Percentiles rank a stretch among this genome's conserved stretches.
Evolutionary conservation across 2,329 filamentous ascomycete genomes (phyloP).

Genomic region (Xylaria sp.): DNA sequence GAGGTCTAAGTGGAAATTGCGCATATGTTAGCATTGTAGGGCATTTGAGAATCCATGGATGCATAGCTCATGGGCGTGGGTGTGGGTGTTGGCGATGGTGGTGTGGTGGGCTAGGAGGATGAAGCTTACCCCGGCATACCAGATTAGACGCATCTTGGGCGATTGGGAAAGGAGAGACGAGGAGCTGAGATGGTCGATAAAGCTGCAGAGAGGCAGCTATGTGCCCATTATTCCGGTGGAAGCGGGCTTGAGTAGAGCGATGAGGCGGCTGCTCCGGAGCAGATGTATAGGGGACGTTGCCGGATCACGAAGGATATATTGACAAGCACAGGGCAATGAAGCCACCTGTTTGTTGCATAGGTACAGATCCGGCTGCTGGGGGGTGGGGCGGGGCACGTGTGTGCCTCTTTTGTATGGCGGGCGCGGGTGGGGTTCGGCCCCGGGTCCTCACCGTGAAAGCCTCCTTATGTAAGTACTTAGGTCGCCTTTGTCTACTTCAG

Average conservation of each 20-base stretch:
- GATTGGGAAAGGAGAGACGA: conserved; percentile 18
- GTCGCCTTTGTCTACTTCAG: no score
- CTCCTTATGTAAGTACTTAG: no score
- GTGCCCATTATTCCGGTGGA: conserved; percentile 45
- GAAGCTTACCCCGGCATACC: conserved; percentile 64
- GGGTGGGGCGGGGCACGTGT: no score
- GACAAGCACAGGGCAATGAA: conserved; percentile 14
- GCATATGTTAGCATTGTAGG: not conserved
- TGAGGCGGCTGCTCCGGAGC: conserved; percentile 11
- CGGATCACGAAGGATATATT: not conserved
- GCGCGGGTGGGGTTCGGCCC: not conserved
- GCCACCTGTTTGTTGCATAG: conserved; percentile 24
- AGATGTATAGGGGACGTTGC: conserved; percentile 6
- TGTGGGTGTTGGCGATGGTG: not conserved
- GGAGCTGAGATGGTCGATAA: conserved; percentile 17
- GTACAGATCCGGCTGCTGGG: not conserved
- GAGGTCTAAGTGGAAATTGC: conserved; percentile 69
- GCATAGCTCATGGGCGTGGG: no score
- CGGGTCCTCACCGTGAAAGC: no score
- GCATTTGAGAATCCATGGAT: not conserved
- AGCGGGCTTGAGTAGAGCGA: conserved; percentile 17
- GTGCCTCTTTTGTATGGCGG: not conserved
- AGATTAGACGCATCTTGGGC: conserved; percentile 61
- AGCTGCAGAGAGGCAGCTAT: conserved; percentile 36
- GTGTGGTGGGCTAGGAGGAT: conserved; percentile 6